Base-by-base conservation (phyloP, 108 stramenopile species). In the Epithemia pelagica region DNA sequence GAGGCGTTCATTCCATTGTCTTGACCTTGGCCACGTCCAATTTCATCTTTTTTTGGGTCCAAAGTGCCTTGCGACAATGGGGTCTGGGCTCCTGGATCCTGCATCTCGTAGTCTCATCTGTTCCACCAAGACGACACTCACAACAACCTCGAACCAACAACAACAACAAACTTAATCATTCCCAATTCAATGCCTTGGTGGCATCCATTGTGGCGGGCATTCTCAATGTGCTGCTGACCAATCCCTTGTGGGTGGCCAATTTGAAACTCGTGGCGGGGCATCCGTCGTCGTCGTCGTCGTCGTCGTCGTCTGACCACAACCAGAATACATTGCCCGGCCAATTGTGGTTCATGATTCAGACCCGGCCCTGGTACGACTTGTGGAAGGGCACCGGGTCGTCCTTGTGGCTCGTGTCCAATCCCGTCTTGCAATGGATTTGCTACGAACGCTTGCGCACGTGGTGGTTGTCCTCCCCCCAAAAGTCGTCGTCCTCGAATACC, bases 351-450 rank as follows among this genome's bases (percentile, higher is more conserved):
- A 10, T 46, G 15, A 15, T 46, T 10, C 37, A 46, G 15, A 46
- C 10, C 15, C 5, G 10, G 5, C 15, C 37, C 10, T 46, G 37
- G 37, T 2, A 21, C 25, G 37, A 30, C 22, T 64, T 92, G 57
- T 92, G 91, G 91, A 77, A 65, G 65, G 86, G 92, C 24, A 92
- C 88, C 26, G 31, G 53, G 8, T 81, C 95, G 22, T 95, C 93
- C 23, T 61, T 97, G n/a, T 63, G 96, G 7, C 77, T 96, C 20
- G 95, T 97, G n/a, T 85, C 87, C 55, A 97, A 97, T 73, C 96
- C 96, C 21, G 85, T 90, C 75, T 90, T 97, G 33, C 96, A 97
- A 74, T 92, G 89, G 67, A 84, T 92, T 59, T 68, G 81, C 3
- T 97, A 97, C 78, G 96, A 94, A 30, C 82, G 81, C 55, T 65